A percentile compares a stretch with the other conserved stretches of the same genome.
phyloP scores from a whole-genome alignment of 495 filamentous ascomycete species.

The Daldinia grandis region DNA sequence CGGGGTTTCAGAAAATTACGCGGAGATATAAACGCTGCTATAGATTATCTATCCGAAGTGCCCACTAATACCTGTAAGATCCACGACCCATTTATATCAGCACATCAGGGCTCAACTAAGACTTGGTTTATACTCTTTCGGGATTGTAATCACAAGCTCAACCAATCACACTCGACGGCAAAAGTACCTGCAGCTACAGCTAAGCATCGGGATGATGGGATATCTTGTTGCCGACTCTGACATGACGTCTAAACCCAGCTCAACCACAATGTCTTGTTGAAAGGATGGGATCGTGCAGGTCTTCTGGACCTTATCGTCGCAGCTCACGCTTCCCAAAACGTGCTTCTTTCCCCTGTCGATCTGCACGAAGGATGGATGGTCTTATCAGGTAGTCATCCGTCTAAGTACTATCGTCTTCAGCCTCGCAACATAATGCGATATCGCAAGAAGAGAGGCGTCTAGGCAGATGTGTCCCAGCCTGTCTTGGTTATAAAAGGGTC shows the following conservation, averaged over 20 bases:
- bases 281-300: not conserved
- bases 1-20: not conserved
- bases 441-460: not conserved
- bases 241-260: not conserved
- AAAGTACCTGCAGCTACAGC: not conserved
- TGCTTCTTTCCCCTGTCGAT: not conserved
- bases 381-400: not conserved
- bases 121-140: not conserved
- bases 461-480: not conserved
- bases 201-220: not conserved
- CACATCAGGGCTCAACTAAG: not conserved
- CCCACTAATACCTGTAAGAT: not conserved
- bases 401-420: not conserved
- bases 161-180: not conserved
- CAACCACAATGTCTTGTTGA: not conserved
- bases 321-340: not conserved
- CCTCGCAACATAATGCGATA: not conserved
- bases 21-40: not conserved
- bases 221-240: not conserved
- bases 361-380: not conserved
- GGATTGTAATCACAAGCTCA: not conserved
- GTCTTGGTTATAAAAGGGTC: not conserved
- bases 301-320: not conserved
- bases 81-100: not conserved
- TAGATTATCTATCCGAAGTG: not conserved